These are phyloP conservation scores for Candida glucosophila DNA, from an alignment of 1,139 yeast genomes.

Conservation along the genomic window DNA sequence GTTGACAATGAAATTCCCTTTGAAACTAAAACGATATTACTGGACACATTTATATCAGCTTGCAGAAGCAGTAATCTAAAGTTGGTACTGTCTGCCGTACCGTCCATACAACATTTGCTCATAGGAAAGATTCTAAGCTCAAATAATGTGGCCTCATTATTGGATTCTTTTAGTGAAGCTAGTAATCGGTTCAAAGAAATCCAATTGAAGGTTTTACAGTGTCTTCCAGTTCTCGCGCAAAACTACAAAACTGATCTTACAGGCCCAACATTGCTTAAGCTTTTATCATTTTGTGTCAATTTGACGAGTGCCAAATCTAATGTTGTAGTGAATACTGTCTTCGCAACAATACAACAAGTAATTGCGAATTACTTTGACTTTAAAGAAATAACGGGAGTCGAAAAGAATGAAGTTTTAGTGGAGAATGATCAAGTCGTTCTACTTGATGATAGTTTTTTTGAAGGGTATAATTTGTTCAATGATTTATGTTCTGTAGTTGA, in stretches of 20 bases:
- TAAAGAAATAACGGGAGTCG: slow-evolving; percentile 18
- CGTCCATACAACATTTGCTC: slow-evolving; percentile 56
- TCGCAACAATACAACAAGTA: slow-evolving; percentile 86
- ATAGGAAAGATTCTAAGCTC: slow-evolving; percentile 40
- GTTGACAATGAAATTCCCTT: slow-evolving; percentile 7
- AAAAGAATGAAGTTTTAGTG: slow-evolving; percentile 21
- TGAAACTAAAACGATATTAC: slow-evolving; percentile 15
- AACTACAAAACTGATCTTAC: slow-evolving; percentile 47
- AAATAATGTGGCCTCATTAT: slow-evolving; percentile 40
- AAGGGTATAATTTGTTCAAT: slow-evolving; percentile 58
- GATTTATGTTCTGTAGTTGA: slow-evolving; percentile 69
- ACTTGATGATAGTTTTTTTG: slow-evolving; percentile 51
- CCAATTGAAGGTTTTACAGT: slow-evolving; percentile 80
- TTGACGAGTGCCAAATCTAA: slow-evolving; percentile 66
- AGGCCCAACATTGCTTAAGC: slow-evolving; percentile 48
- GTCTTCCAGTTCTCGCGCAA: slow-evolving; percentile 68
- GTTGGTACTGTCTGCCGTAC: slow-evolving; percentile 62
- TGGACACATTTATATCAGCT: slow-evolving; percentile 62
- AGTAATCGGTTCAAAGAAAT: slow-evolving; percentile 72
- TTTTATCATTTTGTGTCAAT: slow-evolving; percentile 64
- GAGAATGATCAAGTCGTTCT: slow-evolving; percentile 35
- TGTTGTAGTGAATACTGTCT: slow-evolving; percentile 83
- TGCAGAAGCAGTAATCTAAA: slow-evolving; percentile 71
- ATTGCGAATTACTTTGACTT: slow-evolving; percentile 70
- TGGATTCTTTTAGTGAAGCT: slow-evolving; percentile 66